Percentiles rank a stretch among this genome's conserved stretches.
Conservation (phyloP, 2,329 filamentous ascomycete species). For the Xylariales sp. region DNA sequence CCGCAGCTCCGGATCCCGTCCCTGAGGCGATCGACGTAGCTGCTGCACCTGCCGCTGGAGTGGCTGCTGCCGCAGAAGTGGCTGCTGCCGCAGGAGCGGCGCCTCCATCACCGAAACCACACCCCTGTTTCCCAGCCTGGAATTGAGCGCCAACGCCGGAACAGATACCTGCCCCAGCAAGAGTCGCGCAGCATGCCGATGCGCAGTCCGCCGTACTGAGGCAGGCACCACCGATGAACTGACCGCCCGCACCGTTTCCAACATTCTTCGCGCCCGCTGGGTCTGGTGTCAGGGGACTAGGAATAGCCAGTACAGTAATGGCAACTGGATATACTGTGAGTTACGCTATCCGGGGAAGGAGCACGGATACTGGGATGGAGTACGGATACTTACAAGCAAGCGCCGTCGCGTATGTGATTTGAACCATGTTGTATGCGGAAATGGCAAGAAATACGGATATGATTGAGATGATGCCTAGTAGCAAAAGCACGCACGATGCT, state of each 20-base stretch:
- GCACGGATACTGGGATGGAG: background rate
- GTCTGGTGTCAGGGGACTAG: slow-evolving; percentile 16
- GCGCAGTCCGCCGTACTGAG: slow-evolving; percentile 22
- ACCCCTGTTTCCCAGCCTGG: slow-evolving; percentile 28
- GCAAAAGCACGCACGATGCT: too few species aligned
- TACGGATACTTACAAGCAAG: slow-evolving; percentile 5
- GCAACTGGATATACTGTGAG: too few species aligned
- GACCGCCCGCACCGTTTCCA: slow-evolving; percentile 20
- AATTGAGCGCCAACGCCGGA: slow-evolving; percentile 29
- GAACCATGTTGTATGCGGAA: slow-evolving; percentile 8
- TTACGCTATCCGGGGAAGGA: background rate
- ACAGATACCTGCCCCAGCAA: slow-evolving; percentile 28
- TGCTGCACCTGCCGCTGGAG: background rate
- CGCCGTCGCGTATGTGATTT: background rate
- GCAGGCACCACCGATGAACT: slow-evolving; percentile 26
- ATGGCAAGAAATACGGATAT: too few species aligned
- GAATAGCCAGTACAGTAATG: slow-evolving; percentile 9
- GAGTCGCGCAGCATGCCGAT: slow-evolving; percentile 23
- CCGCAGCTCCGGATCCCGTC: background rate
- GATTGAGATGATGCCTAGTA: too few species aligned
- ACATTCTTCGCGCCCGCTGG: slow-evolving; percentile 20
- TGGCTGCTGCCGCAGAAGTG: background rate
- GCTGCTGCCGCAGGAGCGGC: slow-evolving; percentile 1
- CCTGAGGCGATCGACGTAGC: background rate
- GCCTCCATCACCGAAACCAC: slow-evolving; percentile 19